A percentile compares a stretch with the other conserved stretches of the same genome.
These are phyloP conservation scores for Leishmania aethiopica DNA, from an alignment of 208 protist genomes.

Conservation along the genomic window DNA sequence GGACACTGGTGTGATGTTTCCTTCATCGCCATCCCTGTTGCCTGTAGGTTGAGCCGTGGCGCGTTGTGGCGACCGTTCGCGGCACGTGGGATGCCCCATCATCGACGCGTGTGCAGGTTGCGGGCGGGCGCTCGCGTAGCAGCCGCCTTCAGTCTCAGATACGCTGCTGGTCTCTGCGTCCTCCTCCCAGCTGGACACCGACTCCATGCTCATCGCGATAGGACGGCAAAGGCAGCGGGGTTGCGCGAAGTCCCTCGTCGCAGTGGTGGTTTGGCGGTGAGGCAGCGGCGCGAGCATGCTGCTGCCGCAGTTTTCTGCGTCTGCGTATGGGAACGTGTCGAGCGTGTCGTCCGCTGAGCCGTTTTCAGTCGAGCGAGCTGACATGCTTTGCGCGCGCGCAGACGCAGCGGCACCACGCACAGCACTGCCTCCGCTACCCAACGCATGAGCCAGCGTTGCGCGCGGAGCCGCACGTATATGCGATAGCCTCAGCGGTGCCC, in stretches of 20 bases:
- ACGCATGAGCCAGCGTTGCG: background rate
- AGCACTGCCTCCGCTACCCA: background rate
- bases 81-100: background rate
- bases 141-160: background rate
- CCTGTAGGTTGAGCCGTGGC: background rate
- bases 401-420: background rate
- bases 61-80: background rate
- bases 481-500: slow-evolving; percentile 2
- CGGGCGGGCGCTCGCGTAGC: background rate
- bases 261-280: background rate
- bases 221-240: background rate
- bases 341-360: background rate
- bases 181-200: slow-evolving; percentile 32
- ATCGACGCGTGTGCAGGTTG: background rate
- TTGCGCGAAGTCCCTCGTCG: slow-evolving; percentile 4
- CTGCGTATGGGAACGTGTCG: background rate
- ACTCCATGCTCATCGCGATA: slow-evolving; percentile 22
- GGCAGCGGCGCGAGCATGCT: background rate
- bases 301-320: background rate
- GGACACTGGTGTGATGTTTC: background rate
- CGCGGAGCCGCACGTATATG: background rate
- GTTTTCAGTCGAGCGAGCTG: background rate
- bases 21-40: background rate
- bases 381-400: background rate
- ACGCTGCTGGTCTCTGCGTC: background rate